Evolutionary conservation across 345 rosid species (phyloP).

Genomic region (Lepidium sativum): DNA sequence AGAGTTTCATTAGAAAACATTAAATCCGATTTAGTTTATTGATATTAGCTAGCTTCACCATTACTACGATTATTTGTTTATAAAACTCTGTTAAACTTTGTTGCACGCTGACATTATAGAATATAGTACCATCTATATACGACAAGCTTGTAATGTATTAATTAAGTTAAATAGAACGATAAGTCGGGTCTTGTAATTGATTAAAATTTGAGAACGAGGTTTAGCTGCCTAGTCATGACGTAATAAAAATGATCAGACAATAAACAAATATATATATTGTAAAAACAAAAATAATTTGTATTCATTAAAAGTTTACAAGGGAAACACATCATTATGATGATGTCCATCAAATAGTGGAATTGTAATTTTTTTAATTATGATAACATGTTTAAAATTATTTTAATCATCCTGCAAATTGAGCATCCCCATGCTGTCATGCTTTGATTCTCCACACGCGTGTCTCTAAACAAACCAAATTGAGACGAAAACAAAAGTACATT

Average conservation of each 20-base stretch:
- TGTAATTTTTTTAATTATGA: background rate
- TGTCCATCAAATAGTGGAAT: slow-evolving; percentile 6
- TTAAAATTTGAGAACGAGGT: background rate
- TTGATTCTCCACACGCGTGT: slow-evolving; percentile 26
- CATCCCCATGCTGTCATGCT: slow-evolving; percentile 30
- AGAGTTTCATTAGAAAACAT: background rate
- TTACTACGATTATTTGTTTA: background rate
- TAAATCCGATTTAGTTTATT: background rate
- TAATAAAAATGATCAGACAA: background rate
- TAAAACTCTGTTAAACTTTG: background rate
- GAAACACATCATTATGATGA: slow-evolving; percentile 22
- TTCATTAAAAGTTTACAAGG: slow-evolving; percentile 9
- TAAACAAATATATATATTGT: background rate
- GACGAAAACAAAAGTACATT: slow-evolving; percentile 18
- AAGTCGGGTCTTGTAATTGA: background rate
- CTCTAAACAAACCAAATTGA: slow-evolving; percentile 11
- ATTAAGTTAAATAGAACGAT: background rate
- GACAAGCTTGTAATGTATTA: background rate
- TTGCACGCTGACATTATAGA: background rate
- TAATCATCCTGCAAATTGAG: slow-evolving; percentile 17
- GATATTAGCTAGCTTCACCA: background rate
- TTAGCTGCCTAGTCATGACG: slow-evolving; percentile 13
- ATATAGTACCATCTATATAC: background rate
- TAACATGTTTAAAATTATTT: background rate
- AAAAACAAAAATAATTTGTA: background rate